Evolutionary conservation across 176 grass and related monocot species (phyloP), one percentile per base, ranked within the genome.

Genomic region (Tillandsia leiboldiana): DNA sequence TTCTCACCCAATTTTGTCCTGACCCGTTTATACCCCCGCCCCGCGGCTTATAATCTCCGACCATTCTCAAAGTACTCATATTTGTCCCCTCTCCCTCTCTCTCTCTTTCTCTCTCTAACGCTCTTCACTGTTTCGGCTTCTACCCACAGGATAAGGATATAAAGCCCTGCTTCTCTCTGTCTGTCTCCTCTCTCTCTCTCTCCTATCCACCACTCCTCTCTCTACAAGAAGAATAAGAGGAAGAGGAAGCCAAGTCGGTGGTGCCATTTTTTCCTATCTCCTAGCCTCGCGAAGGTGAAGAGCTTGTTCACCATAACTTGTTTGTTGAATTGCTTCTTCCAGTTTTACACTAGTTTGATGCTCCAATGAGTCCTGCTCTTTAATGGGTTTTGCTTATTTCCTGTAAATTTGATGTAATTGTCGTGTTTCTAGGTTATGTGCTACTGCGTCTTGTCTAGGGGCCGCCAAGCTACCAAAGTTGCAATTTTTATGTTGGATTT

Each of bases 91-190:
- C 28, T 3, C 28, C 2, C 28, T 3, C 28, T 3, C 3, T 29
- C 28, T 2, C 28, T 29, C 28, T 29, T 1, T 29, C 28, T n/a
- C n/a, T 29, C 28, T 29, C 28, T 3, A 29, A 29, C 28, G 3
- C 28, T 29, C 28, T 29, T 29, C 28, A 24, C 24, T 24, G 24
- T 24, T 24, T 24, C 24, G 24, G 24, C 24, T 24, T 50, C 66
- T 72, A 58, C 51, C 51, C 33, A 80, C 56, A 74, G 78, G 78
- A 81, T 81, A 81, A 81, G 78, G 78, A 63, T 73, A 73, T 67
- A 67, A 57, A 66, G 66, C 65, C 49, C 71, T 29, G 51, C 14
- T 29, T 26, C 11, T 49, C 10, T 63, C 9, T 20, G 20, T 63
- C 61, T 26, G n/a, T 22, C 49, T 22, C 49, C 50, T 54, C 51